Percentiles rank a stretch among this genome's conserved stretches.
phyloP scores from a whole-genome alignment of 805 yeast species.

The Crinitomyces ghanaensis region DNA sequence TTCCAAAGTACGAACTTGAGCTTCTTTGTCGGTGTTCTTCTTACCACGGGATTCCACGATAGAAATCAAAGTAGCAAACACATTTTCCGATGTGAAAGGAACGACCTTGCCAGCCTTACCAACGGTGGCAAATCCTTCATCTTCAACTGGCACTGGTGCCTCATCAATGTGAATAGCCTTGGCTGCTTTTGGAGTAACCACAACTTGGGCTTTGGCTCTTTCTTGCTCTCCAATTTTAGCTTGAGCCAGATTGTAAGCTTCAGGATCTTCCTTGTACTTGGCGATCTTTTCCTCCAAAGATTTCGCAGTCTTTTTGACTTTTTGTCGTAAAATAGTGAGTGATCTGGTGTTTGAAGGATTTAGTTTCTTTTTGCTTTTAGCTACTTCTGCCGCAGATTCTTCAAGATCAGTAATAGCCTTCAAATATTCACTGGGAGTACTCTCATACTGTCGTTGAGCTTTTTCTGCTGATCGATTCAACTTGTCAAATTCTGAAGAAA shows the following conservation, averaged over 20 bases:
- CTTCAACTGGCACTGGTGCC: slow-evolving; percentile 22
- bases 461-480: slow-evolving; percentile 54
- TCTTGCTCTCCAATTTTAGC: slow-evolving; percentile 18
- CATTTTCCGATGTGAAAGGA: slow-evolving; percentile 32
- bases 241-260: slow-evolving; percentile 44
- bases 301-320: slow-evolving; percentile 68
- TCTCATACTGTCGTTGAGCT: slow-evolving; percentile 64
- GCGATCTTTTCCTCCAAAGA: slow-evolving; percentile 54
- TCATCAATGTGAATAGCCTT: slow-evolving; percentile 22
- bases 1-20: slow-evolving; percentile 67
- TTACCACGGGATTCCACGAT: slow-evolving; percentile 90
- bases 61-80: slow-evolving; percentile 61
- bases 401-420: slow-evolving; percentile 62
- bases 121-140: slow-evolving; percentile 29
- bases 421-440: slow-evolving; percentile 62
- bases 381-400: slow-evolving; percentile 44
- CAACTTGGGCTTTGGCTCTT: background rate
- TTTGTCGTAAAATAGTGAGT: slow-evolving; percentile 76
- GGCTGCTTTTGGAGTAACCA: slow-evolving; percentile 8
- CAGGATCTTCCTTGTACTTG: slow-evolving; percentile 58
- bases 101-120: slow-evolving; percentile 30
- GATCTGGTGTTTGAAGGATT: slow-evolving; percentile 78
- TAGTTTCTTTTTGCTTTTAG: slow-evolving; percentile 53
- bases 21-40: slow-evolving; percentile 75
- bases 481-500: slow-evolving; percentile 65